Evolutionary conservation across 139 green algal genomes (phyloP).

Genomic region (Raphidocelis subcapitata): DNA sequence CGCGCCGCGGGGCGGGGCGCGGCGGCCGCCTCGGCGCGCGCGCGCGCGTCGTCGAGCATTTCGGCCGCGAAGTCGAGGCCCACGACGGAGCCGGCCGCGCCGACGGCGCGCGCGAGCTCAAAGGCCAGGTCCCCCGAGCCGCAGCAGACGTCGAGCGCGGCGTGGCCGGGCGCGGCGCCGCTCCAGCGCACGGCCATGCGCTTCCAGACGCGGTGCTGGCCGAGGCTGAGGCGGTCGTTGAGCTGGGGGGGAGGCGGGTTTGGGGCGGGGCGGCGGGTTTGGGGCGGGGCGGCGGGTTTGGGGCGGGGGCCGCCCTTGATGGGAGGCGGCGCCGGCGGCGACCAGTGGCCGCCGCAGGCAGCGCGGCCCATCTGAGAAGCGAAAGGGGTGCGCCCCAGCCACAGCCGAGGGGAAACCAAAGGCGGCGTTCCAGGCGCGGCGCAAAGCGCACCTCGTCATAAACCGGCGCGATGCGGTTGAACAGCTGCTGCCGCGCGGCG

Average conservation of each 20-base stretch:
- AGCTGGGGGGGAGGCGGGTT: conserved; percentile 48
- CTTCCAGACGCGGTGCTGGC: conserved; percentile 96
- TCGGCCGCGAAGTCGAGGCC: conserved; percentile 93
- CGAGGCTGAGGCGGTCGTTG: conserved; percentile 91
- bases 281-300: no score
- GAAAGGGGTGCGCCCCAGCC: background rate
- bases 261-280: background rate
- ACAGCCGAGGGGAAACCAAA: background rate
- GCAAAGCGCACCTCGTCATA: conserved; percentile 66
- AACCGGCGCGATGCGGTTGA: conserved; percentile 85
- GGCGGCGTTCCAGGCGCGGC: background rate
- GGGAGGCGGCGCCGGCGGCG: background rate
- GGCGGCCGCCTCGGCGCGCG: conserved; percentile 10
- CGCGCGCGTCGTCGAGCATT: conserved; percentile 64
- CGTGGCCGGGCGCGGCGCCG: conserved; percentile 50
- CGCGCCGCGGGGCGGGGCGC: background rate
- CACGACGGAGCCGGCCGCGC: conserved; percentile 65
- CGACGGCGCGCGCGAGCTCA: conserved; percentile 78
- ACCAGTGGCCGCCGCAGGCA: background rate
- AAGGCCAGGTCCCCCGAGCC: conserved; percentile 92
- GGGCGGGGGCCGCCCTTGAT: background rate
- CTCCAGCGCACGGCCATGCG: conserved; percentile 89
- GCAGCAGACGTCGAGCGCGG: conserved; percentile 91
- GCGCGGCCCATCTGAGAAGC: background rate
- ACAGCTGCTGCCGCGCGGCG: conserved; percentile 65